These are phyloP conservation scores for Phytophthora pseudosyringae DNA, from an alignment of 352 stramenopile genomes.

Conservation along the genomic window DNA sequence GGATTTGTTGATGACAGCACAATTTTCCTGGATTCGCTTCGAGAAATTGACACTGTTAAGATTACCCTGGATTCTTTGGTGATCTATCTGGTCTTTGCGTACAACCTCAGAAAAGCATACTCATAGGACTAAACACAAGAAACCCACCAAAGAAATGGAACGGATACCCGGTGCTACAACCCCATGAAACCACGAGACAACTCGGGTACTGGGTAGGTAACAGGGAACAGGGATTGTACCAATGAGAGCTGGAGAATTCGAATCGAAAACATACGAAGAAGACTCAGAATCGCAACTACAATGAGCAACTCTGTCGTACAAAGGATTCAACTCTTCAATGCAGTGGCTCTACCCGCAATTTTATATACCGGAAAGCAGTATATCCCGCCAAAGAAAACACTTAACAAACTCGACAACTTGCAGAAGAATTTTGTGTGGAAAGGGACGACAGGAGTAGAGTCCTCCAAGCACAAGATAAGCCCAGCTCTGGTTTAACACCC, in stretches of 20 bases:
- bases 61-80: background rate
- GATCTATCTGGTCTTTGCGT: background rate
- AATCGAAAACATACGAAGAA: background rate
- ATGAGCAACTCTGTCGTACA: background rate
- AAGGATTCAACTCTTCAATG: background rate
- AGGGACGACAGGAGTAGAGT: too few relatives aligned
- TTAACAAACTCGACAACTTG: too few relatives aligned
- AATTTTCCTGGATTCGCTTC: background rate
- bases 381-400: too few relatives aligned
- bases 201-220: background rate
- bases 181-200: background rate
- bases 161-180: background rate
- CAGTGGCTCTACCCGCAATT: background rate
- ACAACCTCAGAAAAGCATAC: background rate
- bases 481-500: too few relatives aligned
- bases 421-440: too few relatives aligned
- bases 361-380: too few relatives aligned
- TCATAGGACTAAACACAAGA: background rate
- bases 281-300: background rate
- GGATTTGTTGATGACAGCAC: slow-evolving; percentile 17
- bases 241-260: background rate
- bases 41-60: background rate
- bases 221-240: background rate
- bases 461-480: too few relatives aligned
- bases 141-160: background rate